phyloP scores from a whole-genome alignment of 768 basidiomycete genomes.

The Mrakia blollopis region DNA sequence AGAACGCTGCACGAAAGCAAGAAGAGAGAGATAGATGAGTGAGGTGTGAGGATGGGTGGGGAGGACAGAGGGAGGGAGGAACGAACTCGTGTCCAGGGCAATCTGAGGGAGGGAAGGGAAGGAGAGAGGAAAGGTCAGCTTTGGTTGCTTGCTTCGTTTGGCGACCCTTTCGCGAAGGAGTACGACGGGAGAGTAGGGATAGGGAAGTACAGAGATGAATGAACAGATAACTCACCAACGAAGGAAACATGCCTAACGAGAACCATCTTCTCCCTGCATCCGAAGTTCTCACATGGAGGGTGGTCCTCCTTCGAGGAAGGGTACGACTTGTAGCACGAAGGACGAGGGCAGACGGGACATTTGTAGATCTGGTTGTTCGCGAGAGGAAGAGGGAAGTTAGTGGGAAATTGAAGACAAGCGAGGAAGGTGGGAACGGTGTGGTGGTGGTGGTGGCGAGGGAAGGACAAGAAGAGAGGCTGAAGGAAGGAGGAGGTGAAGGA shows the following conservation, averaged over 20 bases:
- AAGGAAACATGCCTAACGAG: constrained; percentile 77
- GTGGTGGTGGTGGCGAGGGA: background rate
- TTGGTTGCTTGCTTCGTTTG: background rate
- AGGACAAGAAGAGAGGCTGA: background rate
- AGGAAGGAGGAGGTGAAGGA: background rate
- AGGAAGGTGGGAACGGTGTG: background rate
- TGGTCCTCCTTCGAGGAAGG: constrained; percentile 88
- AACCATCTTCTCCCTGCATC: constrained; percentile 83
- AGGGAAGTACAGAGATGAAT: background rate
- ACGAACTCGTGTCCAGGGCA: constrained; percentile 43
- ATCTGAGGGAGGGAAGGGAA: constrained; percentile 48
- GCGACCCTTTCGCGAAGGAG: background rate
- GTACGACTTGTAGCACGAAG: constrained; percentile 90
- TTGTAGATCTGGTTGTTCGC: constrained; percentile 99
- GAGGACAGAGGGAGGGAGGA: background rate
- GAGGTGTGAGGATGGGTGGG: background rate
- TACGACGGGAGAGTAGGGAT: too few species aligned
- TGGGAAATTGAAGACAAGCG: too few species aligned
- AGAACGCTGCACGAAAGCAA: constrained; percentile 76
- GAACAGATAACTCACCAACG: constrained; percentile 48
- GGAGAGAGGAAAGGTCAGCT: background rate
- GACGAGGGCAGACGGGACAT: constrained; percentile 90
- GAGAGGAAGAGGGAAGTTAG: background rate
- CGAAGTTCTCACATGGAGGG: constrained; percentile 87
- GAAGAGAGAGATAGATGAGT: constrained; percentile 44